A percentile compares a stretch with the other conserved stretches of the same genome.
Conservation (phyloP, 805 yeast genomes). For the Gaillardinia entomophila region DNA sequence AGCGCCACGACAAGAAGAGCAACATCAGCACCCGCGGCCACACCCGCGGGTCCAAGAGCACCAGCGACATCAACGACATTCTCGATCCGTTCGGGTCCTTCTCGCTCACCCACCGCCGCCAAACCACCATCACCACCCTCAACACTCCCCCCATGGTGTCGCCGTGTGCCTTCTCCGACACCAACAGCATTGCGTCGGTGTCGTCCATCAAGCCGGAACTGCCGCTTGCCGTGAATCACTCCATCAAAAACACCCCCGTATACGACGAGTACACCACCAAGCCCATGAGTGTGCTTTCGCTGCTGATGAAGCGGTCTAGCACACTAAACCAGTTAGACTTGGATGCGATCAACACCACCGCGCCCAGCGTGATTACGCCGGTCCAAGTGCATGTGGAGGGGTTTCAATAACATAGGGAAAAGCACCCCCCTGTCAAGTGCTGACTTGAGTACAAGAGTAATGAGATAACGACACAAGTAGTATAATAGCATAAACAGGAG, state of each 20-base stretch:
- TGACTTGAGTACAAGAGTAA: too few species aligned
- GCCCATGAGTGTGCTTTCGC: constrained; percentile 13
- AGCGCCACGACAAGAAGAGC: constrained; percentile 2
- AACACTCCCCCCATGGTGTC: constrained; percentile 7
- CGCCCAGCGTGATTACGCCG: constrained; percentile 36
- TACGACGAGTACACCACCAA: constrained; percentile 8
- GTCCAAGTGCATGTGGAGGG: constrained; percentile 30
- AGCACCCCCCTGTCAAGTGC: too few species aligned
- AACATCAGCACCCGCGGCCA: constrained; percentile 4
- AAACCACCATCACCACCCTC: constrained; percentile 7
- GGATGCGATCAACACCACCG: constrained; percentile 18
- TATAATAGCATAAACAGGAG: too few species aligned
- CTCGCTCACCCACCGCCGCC: constrained; percentile 9
- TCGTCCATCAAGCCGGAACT: constrained; percentile 2
- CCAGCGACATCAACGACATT: constrained; percentile 8
- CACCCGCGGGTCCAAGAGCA: constrained; percentile 6
- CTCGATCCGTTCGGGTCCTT: constrained; percentile 6
- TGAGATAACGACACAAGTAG: too few species aligned
- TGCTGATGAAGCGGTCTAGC: constrained; percentile 24
- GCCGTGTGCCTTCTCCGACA: constrained; percentile 1
- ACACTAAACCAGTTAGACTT: constrained; percentile 27
- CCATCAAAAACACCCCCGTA: constrained; percentile 12
- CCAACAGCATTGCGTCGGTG: constrained; percentile 2
- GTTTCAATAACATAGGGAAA: constrained; percentile 8
- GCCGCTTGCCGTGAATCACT: constrained; percentile 10